Evolutionary conservation across 1,284 basidiomycete genomes (phyloP).

Genomic region (Volvariella surrecta): DNA sequence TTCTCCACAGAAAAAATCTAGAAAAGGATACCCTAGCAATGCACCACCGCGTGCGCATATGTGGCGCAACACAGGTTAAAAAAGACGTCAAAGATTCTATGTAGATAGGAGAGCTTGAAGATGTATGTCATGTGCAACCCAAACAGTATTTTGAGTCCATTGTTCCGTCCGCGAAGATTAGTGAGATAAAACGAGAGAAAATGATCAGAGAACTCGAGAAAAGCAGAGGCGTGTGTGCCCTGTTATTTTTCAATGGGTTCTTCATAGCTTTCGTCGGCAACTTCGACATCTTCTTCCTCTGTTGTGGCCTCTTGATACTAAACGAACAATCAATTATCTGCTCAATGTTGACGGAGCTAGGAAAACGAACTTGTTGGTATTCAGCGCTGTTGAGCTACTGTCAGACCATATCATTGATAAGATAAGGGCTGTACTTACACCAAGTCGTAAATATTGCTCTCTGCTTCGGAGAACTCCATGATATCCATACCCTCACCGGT

Average conservation of each 20-base stretch:
- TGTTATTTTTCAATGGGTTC: no score
- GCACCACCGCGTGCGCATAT: no score
- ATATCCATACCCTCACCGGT: constrained; percentile 87
- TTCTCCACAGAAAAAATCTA: no score
- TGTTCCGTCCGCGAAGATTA: no score
- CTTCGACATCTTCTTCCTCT: constrained; percentile 22
- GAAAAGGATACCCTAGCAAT: no score
- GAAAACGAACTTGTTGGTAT: constrained; percentile 53
- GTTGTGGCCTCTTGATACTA: constrained; percentile 59
- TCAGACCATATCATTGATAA: constrained; percentile 2
- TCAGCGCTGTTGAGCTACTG: constrained; percentile 38
- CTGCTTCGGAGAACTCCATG: constrained; percentile 90
- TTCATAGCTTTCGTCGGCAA: constrained; percentile 15
- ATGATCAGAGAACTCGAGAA: neutral
- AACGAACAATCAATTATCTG: constrained; percentile 8
- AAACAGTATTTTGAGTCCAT: no score
- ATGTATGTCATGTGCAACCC: no score
- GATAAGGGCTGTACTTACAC: constrained; percentile 43
- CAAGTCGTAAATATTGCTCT: constrained; percentile 75
- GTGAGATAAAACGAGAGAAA: neutral
- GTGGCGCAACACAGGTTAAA: no score
- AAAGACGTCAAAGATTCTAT: no score
- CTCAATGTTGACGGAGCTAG: neutral
- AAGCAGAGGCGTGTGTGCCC: no score
- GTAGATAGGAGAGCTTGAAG: no score